Conservation (phyloP, 805 yeast species). For the Nakazawaea ambrosiae region DNA sequence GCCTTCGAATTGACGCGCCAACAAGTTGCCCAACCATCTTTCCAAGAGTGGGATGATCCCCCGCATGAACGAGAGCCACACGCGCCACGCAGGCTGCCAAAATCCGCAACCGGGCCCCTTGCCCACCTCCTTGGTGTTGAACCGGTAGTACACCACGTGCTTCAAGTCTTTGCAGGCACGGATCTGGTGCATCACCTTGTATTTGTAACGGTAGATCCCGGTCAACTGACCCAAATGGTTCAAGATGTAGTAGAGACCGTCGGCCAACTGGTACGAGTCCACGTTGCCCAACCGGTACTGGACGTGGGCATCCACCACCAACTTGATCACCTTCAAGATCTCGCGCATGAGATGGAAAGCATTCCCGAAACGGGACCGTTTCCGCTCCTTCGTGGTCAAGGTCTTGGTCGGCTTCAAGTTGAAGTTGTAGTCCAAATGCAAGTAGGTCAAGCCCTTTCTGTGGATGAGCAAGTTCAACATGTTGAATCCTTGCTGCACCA, state of each 20-base stretch:
- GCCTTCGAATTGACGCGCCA: conserved; percentile 94
- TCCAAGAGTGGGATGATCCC: conserved; percentile 90
- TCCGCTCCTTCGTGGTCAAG: conserved; percentile 91
- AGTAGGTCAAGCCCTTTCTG: conserved; percentile 81
- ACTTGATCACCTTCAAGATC: conserved; percentile 72
- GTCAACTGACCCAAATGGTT: conserved; percentile 95
- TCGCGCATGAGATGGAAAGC: conserved; percentile 94
- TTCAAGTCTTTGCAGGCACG: conserved; percentile 93
- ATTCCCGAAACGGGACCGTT: conserved; percentile 91
- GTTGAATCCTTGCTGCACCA: conserved; percentile 88
- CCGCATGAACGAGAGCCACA: conserved; percentile 87
- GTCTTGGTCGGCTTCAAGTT: conserved; percentile 96
- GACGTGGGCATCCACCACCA: conserved; percentile 89
- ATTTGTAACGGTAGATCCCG: conserved; percentile 94
- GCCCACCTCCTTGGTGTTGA: conserved; percentile 72
- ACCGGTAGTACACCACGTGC: conserved; percentile 81
- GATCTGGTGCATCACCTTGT: conserved; percentile 97
- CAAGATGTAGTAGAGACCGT: conserved; percentile 82
- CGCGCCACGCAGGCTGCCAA: conserved; percentile 99
- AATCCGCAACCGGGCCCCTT: conserved; percentile 99
- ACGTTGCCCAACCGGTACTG: conserved; percentile 85
- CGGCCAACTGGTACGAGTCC: conserved; percentile 92
- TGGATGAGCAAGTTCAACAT: conserved; percentile 89
- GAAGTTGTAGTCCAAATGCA: conserved; percentile 93
- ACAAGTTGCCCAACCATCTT: conserved; percentile 88